Conservation (phyloP, 257 asterid genomes). For the Hygrophila difformis region DNA sequence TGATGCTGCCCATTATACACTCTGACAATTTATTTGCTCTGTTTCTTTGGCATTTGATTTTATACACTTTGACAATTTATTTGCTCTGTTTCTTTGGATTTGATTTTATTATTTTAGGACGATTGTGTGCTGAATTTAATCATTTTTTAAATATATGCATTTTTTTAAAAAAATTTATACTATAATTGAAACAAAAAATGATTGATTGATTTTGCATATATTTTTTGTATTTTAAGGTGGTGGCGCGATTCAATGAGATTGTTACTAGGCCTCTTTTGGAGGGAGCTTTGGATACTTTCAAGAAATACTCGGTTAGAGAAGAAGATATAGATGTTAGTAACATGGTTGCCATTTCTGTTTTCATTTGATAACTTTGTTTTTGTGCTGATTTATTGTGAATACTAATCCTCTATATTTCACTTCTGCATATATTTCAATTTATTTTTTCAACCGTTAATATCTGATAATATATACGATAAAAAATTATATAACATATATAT, state of each 20-base stretch:
- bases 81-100: neutral
- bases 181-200: too few species aligned
- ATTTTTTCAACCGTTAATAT: too few species aligned
- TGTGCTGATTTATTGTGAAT: too few species aligned
- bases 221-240: conserved; percentile 47
- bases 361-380: neutral
- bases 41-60: neutral
- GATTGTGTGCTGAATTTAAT: neutral
- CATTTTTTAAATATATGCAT: neutral
- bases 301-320: conserved; percentile 70
- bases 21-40: conserved; percentile 2
- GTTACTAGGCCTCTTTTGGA: conserved; percentile 73
- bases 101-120: neutral
- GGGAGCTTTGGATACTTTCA: conserved; percentile 93
- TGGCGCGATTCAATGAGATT: conserved; percentile 94
- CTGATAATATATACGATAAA: too few species aligned
- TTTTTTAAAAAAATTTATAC: too few species aligned
- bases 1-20: conserved; percentile 18
- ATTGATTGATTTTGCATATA: too few species aligned
- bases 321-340: conserved; percentile 76
- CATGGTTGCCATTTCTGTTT: neutral
- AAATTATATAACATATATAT: too few species aligned
- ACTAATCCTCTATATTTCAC: too few species aligned
- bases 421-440: too few species aligned
- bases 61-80: neutral